Conservation (phyloP, 1,284 basidiomycete genomes). For the Ceratobasidium sp. region DNA sequence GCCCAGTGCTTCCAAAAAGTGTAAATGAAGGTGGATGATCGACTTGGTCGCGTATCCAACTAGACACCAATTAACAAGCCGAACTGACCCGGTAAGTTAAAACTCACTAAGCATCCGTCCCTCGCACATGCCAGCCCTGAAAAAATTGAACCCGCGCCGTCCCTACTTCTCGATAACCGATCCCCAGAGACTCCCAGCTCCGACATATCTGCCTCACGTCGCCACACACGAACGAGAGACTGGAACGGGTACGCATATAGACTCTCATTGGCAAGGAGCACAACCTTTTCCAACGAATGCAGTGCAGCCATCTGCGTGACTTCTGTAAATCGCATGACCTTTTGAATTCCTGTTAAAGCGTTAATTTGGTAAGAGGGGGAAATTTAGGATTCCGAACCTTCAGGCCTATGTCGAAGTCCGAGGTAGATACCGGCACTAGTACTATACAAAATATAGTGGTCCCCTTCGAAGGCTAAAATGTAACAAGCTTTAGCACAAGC, state of each 20-base stretch:
- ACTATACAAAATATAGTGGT: constrained; percentile 65
- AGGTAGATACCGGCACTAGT: constrained; percentile 71
- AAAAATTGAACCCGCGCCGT: constrained; percentile 63
- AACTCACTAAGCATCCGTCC: constrained; percentile 60
- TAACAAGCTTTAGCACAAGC: not conserved
- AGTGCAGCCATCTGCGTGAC: constrained; percentile 63
- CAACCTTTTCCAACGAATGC: constrained; percentile 66
- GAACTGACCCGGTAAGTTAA: constrained; percentile 3
- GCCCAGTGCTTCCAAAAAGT: constrained; percentile 54
- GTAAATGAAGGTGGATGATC: constrained; percentile 62
- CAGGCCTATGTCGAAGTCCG: constrained; percentile 50
- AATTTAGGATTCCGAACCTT: constrained; percentile 9
- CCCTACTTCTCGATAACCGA: constrained; percentile 57
- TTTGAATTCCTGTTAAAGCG: constrained; percentile 58
- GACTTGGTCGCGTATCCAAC: constrained; percentile 72
- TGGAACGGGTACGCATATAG: constrained; percentile 73
- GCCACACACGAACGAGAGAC: constrained; percentile 62
- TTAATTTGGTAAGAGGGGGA: not conserved
- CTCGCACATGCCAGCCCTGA: constrained; percentile 60
- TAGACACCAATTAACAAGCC: constrained; percentile 45
- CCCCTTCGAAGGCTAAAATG: constrained; percentile 55
- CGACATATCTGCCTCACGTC: constrained; percentile 55
- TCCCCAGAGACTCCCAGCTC: constrained; percentile 63
- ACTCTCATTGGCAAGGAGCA: constrained; percentile 65
- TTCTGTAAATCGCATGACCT: constrained; percentile 58